Evolutionary conservation across 768 basidiomycete species (phyloP), one percentile per base, ranked within the genome.

Genomic region (Boletus tomentosulus): DNA sequence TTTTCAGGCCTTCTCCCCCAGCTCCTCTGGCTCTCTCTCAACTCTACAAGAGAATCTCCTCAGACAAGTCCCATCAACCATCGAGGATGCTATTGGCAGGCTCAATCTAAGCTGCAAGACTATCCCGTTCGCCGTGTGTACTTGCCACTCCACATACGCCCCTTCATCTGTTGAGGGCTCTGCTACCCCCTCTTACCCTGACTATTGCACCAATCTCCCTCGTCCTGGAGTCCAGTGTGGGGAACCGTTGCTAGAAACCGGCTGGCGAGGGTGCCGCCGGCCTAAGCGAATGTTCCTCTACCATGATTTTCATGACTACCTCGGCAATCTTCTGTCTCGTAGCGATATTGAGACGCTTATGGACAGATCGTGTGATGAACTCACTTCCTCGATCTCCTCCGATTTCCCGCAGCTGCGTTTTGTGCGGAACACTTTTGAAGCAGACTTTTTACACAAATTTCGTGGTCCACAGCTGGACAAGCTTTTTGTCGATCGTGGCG

Each of bases 371-470:
- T 57, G 50, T 1, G 12, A 52, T 16, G 12, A 35, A 19, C 44
- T 46, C 8, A 4, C 15, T 15, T 10, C 33, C 33, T 28, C 35
- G 0, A 33, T 33, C 27, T 12, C n/a, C 6, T 33, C 44, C 11
- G 33, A 33, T 10, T 12, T 2, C 11, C 33, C 33, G 5, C 33
- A 33, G 3, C 38, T 38, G 7, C 11, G 3, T 25, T 45, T 52
- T 3, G 1, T 48, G 35, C 33, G 48, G n/a, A 16, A 49, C 10
- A 15, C n/a, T 3, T 54, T 51, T 3, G 58, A 71, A 34, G 67
- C 62, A 4, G 54, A 62, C 16, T 70, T 71, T 50, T 54, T 73
- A 7, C 56, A 53, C 16, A 61, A 44, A 27, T 72, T 74, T 35
- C n/a, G 50, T 27, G 70, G 69, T 12, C 70, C 64, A 0, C n/a